Conservation (phyloP, 2,329 filamentous ascomycete genomes). For the Phaeosphaeriaceae sp. region DNA sequence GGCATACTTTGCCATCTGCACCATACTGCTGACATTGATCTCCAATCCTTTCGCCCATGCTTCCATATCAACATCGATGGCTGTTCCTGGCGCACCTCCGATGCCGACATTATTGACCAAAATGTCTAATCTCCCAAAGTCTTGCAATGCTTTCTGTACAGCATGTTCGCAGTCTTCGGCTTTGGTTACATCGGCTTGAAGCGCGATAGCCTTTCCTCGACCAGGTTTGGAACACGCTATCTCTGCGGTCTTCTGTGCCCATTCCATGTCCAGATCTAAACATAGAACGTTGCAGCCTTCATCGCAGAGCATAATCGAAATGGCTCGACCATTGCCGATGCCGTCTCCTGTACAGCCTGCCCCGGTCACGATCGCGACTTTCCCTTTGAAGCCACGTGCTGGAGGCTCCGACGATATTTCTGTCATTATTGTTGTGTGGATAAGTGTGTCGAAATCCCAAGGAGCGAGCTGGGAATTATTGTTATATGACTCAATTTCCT, state of each 20-base stretch:
- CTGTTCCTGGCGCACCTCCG: slow-evolving; percentile 65
- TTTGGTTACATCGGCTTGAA: slow-evolving; percentile 64
- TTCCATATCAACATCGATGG: slow-evolving; percentile 66
- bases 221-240: slow-evolving; percentile 56
- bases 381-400: slow-evolving; percentile 50
- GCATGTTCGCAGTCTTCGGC: slow-evolving; percentile 59
- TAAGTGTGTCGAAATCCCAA: too few relatives aligned
- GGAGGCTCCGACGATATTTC: slow-evolving; percentile 36
- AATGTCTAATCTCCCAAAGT: slow-evolving; percentile 68
- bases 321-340: slow-evolving; percentile 68
- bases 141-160: slow-evolving; percentile 52
- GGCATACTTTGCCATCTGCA: slow-evolving; percentile 68
- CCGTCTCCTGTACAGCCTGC: slow-evolving; percentile 65
- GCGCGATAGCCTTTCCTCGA: slow-evolving; percentile 51
- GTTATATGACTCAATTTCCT: too few relatives aligned
- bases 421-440: slow-evolving; percentile 11
- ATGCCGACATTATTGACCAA: slow-evolving; percentile 72
- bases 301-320: slow-evolving; percentile 66
- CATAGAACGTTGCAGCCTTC: slow-evolving; percentile 68
- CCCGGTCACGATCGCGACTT: slow-evolving; percentile 66
- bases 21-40: slow-evolving; percentile 71
- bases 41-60: slow-evolving; percentile 66
- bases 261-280: slow-evolving; percentile 60
- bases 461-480: too few relatives aligned
- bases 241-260: slow-evolving; percentile 62